Conservation (phyloP, 352 stramenopile genomes). For the Pythium aquatile region DNA sequence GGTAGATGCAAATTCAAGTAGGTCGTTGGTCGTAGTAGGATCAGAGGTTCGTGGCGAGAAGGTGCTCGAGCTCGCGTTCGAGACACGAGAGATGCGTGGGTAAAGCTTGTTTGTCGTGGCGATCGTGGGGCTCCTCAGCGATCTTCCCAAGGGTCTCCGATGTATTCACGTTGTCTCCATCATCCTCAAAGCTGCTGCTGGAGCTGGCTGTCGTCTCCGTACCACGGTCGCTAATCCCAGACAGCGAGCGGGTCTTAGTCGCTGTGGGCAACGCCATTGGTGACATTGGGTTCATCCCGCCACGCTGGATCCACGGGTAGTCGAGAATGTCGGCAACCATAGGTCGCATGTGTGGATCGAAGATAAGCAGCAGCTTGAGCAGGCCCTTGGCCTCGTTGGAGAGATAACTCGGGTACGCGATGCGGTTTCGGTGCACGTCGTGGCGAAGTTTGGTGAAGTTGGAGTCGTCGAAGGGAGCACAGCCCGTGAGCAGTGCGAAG, state of each 20-base stretch:
- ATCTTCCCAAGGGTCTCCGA: conserved; percentile 16
- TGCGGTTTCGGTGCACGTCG: conserved; percentile 66
- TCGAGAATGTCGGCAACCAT: conserved; percentile 58
- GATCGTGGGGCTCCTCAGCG: conserved; percentile 24
- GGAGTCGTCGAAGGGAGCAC: conserved; percentile 78
- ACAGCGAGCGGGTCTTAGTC: conserved; percentile 36
- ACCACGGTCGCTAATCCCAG: conserved; percentile 32
- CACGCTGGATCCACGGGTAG: conserved; percentile 56
- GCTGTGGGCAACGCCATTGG: conserved; percentile 1
- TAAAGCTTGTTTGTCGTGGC: not conserved
- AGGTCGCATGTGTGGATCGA: conserved; percentile 55
- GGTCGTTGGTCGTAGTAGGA: not conserved
- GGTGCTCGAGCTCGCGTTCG: conserved; percentile 34
- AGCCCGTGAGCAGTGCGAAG: conserved; percentile 81
- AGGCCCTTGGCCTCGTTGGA: conserved; percentile 63
- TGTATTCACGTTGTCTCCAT: not conserved
- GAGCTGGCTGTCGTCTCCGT: conserved; percentile 60
- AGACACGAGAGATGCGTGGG: conserved; percentile 44
- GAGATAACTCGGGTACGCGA: conserved; percentile 63
- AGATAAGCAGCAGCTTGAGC: conserved; percentile 65
- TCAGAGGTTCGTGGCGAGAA: conserved; percentile 17
- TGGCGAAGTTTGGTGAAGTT: conserved; percentile 58
- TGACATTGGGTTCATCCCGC: not conserved
- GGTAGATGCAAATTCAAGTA: not conserved
- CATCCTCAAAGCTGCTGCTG: conserved; percentile 48